Conservation (phyloP, 345 rosid species). For the Sisymbrium altissimum region DNA sequence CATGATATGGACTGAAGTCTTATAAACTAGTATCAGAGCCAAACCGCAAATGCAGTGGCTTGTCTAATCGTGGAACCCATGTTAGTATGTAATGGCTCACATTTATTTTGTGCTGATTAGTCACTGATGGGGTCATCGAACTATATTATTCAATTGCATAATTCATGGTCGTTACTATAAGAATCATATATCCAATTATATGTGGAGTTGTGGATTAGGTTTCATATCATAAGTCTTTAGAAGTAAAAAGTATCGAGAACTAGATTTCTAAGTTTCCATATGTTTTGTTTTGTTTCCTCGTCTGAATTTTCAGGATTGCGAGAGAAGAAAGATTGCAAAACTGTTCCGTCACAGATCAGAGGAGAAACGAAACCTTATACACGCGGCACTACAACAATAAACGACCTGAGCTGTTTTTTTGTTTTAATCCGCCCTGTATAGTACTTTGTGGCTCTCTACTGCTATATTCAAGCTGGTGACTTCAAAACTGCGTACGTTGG, state of each 20-base stretch:
- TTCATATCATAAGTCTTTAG: not conserved
- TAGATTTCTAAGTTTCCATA: not conserved
- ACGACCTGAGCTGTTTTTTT: not conserved
- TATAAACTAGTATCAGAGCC: slow-evolving; percentile 4
- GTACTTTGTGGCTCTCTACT: slow-evolving; percentile 13
- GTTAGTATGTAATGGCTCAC: not conserved
- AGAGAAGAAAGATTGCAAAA: slow-evolving; percentile 84
- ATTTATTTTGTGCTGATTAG: not conserved
- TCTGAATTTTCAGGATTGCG: slow-evolving; percentile 76
- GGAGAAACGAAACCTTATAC: slow-evolving; percentile 51
- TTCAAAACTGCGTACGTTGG: slow-evolving; percentile 12
- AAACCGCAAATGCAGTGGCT: not conserved
- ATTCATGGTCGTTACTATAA: not conserved
- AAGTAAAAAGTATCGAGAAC: not conserved
- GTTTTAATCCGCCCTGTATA: not conserved
- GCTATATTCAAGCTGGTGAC: slow-evolving; percentile 5
- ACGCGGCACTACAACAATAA: slow-evolving; percentile 40
- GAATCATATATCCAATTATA: not conserved
- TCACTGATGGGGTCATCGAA: not conserved
- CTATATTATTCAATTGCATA: not conserved
- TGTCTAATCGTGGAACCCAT: slow-evolving; percentile 10
- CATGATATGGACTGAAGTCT: slow-evolving; percentile 1
- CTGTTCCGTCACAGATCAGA: slow-evolving; percentile 78
- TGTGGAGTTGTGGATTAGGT: not conserved
- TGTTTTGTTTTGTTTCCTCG: not conserved